Evolutionary conservation across 352 stramenopile genomes (phyloP).

Genomic region (Globisporangium camurandrum): DNA sequence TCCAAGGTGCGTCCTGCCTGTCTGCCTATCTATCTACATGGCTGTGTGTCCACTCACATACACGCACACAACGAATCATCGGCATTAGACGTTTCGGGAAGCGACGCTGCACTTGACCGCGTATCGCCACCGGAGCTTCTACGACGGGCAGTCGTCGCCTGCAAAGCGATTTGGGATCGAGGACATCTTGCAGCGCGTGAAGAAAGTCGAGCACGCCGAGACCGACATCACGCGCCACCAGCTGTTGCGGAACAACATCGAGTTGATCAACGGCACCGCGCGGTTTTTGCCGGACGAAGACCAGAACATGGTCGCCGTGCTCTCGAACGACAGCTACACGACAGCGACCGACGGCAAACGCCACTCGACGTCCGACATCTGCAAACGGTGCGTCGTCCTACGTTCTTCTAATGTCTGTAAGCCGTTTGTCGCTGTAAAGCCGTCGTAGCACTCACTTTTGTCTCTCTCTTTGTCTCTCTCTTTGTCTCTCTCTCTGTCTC

Average conservation of each 20-base stretch:
- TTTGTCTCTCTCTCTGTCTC: no score
- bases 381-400: conserved; percentile 57
- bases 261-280: conserved; percentile 75
- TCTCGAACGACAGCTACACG: conserved; percentile 82
- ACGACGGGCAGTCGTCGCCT: conserved; percentile 61
- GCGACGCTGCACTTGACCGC: conserved; percentile 85
- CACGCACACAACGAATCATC: not conserved
- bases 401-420: no score
- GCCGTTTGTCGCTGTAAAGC: no score
- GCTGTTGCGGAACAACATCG: conserved; percentile 69
- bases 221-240: conserved; percentile 84
- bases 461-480: no score
- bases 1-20: conserved; percentile 41
- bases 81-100: conserved; percentile 80
- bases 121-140: conserved; percentile 85
- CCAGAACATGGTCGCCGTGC: conserved; percentile 74
- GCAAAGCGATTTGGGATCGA: conserved; percentile 70
- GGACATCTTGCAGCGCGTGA: conserved; percentile 79
- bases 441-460: no score
- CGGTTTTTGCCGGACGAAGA: conserved; percentile 58
- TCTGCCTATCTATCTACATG: not conserved
- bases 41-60: conserved; percentile 1
- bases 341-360: conserved; percentile 65
- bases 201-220: conserved; percentile 76
- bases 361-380: conserved; percentile 72